Evolutionary conservation across 2,329 filamentous ascomycete species (phyloP).

Genomic region (Aureobasidium sp.): DNA sequence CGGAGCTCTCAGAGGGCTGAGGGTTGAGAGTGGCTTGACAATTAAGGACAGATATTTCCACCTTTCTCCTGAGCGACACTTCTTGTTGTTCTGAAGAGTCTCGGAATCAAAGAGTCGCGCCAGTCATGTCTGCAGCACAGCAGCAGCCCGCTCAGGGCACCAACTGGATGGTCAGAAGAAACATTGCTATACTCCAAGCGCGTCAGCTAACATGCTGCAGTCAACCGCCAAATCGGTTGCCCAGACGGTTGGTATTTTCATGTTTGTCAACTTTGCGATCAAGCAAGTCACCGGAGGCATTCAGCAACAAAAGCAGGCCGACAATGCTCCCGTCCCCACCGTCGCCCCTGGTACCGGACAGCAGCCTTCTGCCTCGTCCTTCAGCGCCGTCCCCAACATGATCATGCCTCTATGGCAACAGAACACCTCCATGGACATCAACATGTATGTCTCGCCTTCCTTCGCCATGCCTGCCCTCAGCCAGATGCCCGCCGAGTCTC

Average conservation of each 20-base stretch:
- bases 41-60: neutral
- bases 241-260: slow-evolving; percentile 52
- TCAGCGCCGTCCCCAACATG: slow-evolving; percentile 57
- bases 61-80: no score
- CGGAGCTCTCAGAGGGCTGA: neutral
- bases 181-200: neutral
- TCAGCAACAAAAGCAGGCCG: slow-evolving; percentile 15
- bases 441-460: slow-evolving; percentile 74
- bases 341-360: slow-evolving; percentile 4
- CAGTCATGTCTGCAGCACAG: slow-evolving; percentile 14
- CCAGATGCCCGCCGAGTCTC: slow-evolving; percentile 54
- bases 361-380: slow-evolving; percentile 22
- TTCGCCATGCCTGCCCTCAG: slow-evolving; percentile 60
- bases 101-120: neutral
- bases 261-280: slow-evolving; percentile 49
- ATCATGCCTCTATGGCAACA: slow-evolving; percentile 83
- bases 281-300: slow-evolving; percentile 43
- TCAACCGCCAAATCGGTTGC: slow-evolving; percentile 25
- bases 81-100: neutral
- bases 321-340: slow-evolving; percentile 9
- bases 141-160: slow-evolving; percentile 2
- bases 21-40: neutral
- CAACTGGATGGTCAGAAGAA: neutral
- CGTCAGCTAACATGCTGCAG: neutral
- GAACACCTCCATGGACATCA: slow-evolving; percentile 71